These are phyloP conservation scores for Sporothrix humicola DNA, from an alignment of 2,329 filamentous ascomycete species.

Conservation along the genomic window DNA sequence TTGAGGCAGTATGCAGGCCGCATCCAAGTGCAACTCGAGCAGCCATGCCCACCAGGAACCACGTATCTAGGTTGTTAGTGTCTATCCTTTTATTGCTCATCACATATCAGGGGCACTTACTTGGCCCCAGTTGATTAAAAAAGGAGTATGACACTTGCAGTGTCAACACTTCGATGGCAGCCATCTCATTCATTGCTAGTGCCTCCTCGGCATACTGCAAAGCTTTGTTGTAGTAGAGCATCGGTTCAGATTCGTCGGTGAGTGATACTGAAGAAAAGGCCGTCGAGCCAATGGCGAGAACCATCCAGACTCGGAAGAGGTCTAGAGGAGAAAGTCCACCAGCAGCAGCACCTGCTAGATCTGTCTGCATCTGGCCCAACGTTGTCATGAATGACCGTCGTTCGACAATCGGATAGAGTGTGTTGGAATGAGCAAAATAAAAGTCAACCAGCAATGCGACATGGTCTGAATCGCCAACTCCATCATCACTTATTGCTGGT, in stretches of 20 bases:
- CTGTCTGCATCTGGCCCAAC: conserved; percentile 43
- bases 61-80: conserved; percentile 30
- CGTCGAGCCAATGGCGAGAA: conserved; percentile 55
- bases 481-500: conserved; percentile 5
- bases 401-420: conserved; percentile 52
- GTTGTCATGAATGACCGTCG: conserved; percentile 46
- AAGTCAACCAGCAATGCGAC: conserved; percentile 47
- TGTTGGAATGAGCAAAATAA: conserved; percentile 56
- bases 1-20: conserved; percentile 41
- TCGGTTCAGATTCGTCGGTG: conserved; percentile 51
- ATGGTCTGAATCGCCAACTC: conserved; percentile 40
- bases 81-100: not conserved
- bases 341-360: conserved; percentile 41
- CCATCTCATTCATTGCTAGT: conserved; percentile 49
- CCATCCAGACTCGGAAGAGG: conserved; percentile 55
- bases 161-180: conserved; percentile 52
- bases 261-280: conserved; percentile 52
- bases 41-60: conserved; percentile 54
- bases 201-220: conserved; percentile 50
- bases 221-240: conserved; percentile 52
- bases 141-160: conserved; percentile 56
- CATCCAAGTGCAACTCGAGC: conserved; percentile 51
- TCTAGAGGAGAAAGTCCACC: conserved; percentile 44
- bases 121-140: conserved; percentile 55
- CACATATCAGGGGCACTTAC: conserved; percentile 38